Base-by-base conservation (phyloP, 169 alveolate species). In the Plasmodium adleri region DNA sequence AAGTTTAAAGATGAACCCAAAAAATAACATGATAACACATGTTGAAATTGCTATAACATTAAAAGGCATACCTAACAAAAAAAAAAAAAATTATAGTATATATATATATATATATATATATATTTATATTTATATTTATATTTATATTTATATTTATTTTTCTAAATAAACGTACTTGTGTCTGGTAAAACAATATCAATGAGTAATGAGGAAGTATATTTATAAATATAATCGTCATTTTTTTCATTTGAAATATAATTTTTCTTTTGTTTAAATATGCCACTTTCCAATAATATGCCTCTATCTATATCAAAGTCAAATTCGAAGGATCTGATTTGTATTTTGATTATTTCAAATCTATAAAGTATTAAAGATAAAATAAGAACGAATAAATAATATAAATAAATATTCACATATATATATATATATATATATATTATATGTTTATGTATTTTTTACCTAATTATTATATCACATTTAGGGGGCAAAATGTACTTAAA, bases 251-350 rank as follows among this genome's bases (percentile, higher is more conserved):
- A 67, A 58, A 67, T 54, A 45, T 80, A 45, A 28, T 80, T 80
- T 80, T 66, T 54, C 45, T 80, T 80, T 80, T 80, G 90, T 74
- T 28, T 50, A 32, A 80, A 80, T 66, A 80, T 67, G 49, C 90
- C 90, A 71, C 90, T 80, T 52, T 72, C 90, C 68, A 80, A 62
- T 62, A 80, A 58, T 52, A 67, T 80, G 9, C 90, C 90, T 54
- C 90, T 80, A 67, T 80, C 90, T 54, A 80, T 67, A 50, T 80
- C 90, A 80, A 80, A 80, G 22, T 80, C 83, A 58, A 80, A 80
- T 71, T 80, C 90, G 72, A 80, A 80, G 24, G 90, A 80, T n/a
- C 90, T 58, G 24, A 80, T 47, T 45, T 70, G 90, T 24, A 80
- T 60, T 67, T 80, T 80, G 32, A 80, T 26, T 52, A 80, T 80